These are phyloP conservation scores for Funneliformis mosseae DNA, from an alignment of 192 early-diverging fungal species.

Conservation along the genomic window DNA sequence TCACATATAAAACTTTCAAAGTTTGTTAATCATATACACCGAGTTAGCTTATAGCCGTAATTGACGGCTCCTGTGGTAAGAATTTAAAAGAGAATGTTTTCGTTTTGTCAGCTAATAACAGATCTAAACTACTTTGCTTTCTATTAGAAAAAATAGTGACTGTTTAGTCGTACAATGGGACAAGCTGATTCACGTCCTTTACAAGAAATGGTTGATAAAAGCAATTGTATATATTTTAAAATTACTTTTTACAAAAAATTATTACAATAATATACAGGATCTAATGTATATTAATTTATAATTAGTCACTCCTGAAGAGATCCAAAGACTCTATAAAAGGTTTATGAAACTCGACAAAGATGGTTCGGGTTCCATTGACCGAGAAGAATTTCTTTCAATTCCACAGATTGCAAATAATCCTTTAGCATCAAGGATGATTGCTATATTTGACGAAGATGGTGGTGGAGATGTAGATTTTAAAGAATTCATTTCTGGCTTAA, in stretches of 20 bases:
- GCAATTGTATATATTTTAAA: slow-evolving; percentile 8
- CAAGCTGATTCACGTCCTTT: slow-evolving; percentile 8
- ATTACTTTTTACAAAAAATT: not conserved
- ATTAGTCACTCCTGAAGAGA: slow-evolving; percentile 87
- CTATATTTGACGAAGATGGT: slow-evolving; percentile 97
- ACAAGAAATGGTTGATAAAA: slow-evolving; percentile 30
- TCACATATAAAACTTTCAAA: no score
- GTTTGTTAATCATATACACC: no score
- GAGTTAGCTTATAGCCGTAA: no score
- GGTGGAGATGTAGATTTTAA: slow-evolving; percentile 99
- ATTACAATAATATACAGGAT: not conserved
- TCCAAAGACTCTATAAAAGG: slow-evolving; percentile 97
- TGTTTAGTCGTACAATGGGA: not conserved
- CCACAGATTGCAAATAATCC: slow-evolving; percentile 99
- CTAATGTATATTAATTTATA: not conserved
- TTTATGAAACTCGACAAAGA: slow-evolving; percentile 99
- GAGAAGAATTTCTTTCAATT: slow-evolving; percentile 94
- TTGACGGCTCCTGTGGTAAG: no score
- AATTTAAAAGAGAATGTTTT: no score
- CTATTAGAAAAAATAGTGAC: not conserved
- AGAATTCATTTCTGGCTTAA: slow-evolving; percentile 95
- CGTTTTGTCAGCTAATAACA: no score
- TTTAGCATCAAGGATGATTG: slow-evolving; percentile 91
- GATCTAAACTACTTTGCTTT: no score
- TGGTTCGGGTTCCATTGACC: slow-evolving; percentile 93